Percentiles rank a stretch among this genome's conserved stretches.
Conservation (phyloP, 225 moss, liverwort and hornwort species). For the Climacium dendroides region DNA sequence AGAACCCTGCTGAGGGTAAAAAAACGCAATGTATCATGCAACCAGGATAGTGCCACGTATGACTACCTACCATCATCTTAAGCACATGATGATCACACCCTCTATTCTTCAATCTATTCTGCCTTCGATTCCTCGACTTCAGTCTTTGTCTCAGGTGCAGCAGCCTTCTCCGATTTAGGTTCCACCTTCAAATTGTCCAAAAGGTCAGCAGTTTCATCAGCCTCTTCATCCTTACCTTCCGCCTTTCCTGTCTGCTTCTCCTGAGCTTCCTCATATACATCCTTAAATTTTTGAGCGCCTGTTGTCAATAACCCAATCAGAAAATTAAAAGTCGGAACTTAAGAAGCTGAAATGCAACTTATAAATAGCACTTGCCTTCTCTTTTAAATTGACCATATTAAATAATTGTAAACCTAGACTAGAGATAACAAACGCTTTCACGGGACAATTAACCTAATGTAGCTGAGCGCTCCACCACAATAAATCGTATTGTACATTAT, state of each 20-base stretch:
- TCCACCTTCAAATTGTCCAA: constrained; percentile 47
- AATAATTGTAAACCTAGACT: background rate
- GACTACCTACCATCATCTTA: constrained; percentile 18
- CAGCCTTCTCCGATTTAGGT: background rate
- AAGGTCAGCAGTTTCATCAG: constrained; percentile 62
- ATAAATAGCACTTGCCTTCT: background rate
- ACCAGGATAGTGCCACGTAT: constrained; percentile 16
- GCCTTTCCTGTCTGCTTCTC: constrained; percentile 41
- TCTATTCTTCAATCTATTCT: constrained; percentile 1
- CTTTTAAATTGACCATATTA: background rate
- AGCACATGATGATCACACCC: constrained; percentile 25
- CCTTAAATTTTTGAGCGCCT: constrained; percentile 90
- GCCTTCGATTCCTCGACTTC: constrained; percentile 16
- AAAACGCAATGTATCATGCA: background rate
- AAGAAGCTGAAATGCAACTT: background rate
- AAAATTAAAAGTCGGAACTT: background rate
- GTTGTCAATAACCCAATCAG: background rate
- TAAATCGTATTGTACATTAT: no score
- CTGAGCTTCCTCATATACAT: constrained; percentile 68
- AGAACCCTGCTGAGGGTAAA: background rate
- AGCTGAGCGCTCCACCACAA: background rate
- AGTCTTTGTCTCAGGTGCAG: background rate
- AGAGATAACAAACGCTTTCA: background rate
- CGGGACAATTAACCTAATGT: background rate
- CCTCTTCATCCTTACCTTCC: constrained; percentile 31